phyloP scores from a whole-genome alignment of 2,329 filamentous ascomycete genomes.

The Bertia moriformis region DNA sequence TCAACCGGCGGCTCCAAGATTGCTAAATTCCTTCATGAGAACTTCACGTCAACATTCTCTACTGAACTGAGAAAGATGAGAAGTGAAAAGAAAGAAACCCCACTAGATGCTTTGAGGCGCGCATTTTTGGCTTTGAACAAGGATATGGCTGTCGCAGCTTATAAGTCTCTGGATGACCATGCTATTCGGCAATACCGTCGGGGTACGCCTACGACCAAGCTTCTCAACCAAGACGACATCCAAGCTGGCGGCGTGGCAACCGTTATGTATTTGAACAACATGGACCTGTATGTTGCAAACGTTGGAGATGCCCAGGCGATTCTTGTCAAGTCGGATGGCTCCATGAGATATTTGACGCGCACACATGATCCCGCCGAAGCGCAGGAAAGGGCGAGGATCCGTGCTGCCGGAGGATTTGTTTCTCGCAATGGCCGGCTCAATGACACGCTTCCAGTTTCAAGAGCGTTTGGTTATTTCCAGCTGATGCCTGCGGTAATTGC shows the following conservation, averaged over 20 bases:
- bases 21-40: conserved; percentile 90
- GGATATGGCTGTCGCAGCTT: conserved; percentile 74
- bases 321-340: conserved; percentile 77
- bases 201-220: conserved; percentile 56
- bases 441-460: conserved; percentile 76
- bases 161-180: conserved; percentile 68
- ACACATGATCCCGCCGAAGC: conserved; percentile 90
- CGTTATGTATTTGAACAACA: conserved; percentile 75
- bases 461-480: conserved; percentile 88
- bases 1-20: conserved; percentile 86
- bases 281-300: conserved; percentile 86
- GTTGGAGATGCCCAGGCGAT: conserved; percentile 94
- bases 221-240: conserved; percentile 77
- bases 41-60: conserved; percentile 74
- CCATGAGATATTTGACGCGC: conserved; percentile 67
- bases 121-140: conserved; percentile 87
- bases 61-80: conserved; percentile 67
- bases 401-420: conserved; percentile 88
- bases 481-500: conserved; percentile 87
- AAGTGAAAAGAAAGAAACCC: conserved; percentile 53
- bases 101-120: conserved; percentile 69
- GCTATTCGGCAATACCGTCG: conserved; percentile 21
- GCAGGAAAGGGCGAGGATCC: conserved; percentile 71
- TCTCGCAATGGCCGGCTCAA: conserved; percentile 89
- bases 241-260: conserved; percentile 84